Evolutionary conservation across 345 rosid genomes (phyloP).

Genomic region (Geranium rotundifolium): DNA sequence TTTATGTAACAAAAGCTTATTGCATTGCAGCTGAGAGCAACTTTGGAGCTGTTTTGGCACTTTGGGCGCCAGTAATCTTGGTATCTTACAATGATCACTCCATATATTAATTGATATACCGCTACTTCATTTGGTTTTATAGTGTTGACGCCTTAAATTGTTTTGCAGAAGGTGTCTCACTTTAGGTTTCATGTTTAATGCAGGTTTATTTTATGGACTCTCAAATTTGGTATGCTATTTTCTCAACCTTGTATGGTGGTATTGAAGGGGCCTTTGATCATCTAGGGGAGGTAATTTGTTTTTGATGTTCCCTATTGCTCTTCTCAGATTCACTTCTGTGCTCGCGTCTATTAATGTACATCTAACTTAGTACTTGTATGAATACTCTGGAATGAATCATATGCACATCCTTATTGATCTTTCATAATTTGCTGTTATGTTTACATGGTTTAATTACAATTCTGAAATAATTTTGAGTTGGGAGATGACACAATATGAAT

Average conservation of each 20-base stretch:
- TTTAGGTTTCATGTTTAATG: constrained; percentile 14
- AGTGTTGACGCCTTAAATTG: constrained; percentile 1
- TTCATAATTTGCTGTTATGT: too few relatives aligned
- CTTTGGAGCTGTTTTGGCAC: constrained; percentile 62
- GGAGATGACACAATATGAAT: too few relatives aligned
- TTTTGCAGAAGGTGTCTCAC: constrained; percentile 8
- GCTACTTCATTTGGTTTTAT: neutral
- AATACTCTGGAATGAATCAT: too few relatives aligned
- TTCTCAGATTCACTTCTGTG: neutral
- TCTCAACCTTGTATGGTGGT: constrained; percentile 88
- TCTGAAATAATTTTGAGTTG: too few relatives aligned
- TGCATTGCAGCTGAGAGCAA: constrained; percentile 50
- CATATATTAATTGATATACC: neutral
- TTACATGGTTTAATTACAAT: too few relatives aligned
- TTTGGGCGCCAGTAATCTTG: constrained; percentile 78
- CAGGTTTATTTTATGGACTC: constrained; percentile 94
- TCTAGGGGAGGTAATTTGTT: constrained; percentile 70
- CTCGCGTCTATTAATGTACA: too few relatives aligned
- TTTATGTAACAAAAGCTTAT: constrained; percentile 10
- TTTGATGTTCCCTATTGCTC: neutral
- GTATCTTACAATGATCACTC: constrained; percentile 20
- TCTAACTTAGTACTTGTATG: too few relatives aligned
- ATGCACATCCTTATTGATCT: too few relatives aligned
- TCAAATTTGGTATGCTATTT: constrained; percentile 90
- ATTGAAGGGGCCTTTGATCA: constrained; percentile 88